Evolutionary conservation across 2,329 filamentous ascomycete genomes (phyloP).

Genomic region (Aspergillus phoenicis): DNA sequence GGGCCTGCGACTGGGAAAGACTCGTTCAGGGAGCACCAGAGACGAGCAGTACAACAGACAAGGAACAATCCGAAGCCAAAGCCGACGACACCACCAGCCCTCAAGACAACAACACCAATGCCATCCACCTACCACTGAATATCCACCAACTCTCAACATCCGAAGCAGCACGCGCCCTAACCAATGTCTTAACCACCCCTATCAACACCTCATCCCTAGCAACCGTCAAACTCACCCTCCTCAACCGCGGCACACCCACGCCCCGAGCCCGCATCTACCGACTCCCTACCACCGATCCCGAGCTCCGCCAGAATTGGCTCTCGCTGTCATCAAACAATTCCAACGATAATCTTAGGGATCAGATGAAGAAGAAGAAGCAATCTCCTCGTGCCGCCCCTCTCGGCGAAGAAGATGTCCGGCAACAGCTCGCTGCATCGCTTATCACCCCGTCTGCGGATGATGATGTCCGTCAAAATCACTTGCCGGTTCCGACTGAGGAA

Average conservation of each 20-base stretch:
- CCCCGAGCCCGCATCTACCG: constrained; percentile 83
- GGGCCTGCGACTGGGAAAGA: constrained; percentile 79
- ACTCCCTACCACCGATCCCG: constrained; percentile 61
- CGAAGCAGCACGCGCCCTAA: constrained; percentile 32
- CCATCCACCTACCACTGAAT: constrained; percentile 29
- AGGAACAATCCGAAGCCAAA: constrained; percentile 12
- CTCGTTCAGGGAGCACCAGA: constrained; percentile 53
- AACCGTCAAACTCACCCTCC: constrained; percentile 67
- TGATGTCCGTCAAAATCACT: constrained; percentile 40
- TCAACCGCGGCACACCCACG: constrained; percentile 69
- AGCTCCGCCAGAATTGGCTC: constrained; percentile 73
- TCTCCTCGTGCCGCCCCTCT: constrained; percentile 2
- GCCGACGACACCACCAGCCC: constrained; percentile 15
- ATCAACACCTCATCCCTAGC: constrained; percentile 46
- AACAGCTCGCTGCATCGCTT: constrained; percentile 35
- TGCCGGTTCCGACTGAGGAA: constrained; percentile 67
- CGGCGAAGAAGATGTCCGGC: constrained; percentile 26
- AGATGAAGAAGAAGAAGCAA: neutral
- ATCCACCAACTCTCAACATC: constrained; percentile 46
- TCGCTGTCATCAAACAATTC: constrained; percentile 49
- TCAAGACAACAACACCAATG: neutral
- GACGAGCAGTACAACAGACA: neutral
- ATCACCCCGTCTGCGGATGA: constrained; percentile 46
- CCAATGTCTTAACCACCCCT: constrained; percentile 23
- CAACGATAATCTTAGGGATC: neutral